A percentile compares a stretch with the other conserved stretches of the same genome.
Evolutionary conservation across 139 green algal species (phyloP).

Genomic region (Chlamydomonas urium): DNA sequence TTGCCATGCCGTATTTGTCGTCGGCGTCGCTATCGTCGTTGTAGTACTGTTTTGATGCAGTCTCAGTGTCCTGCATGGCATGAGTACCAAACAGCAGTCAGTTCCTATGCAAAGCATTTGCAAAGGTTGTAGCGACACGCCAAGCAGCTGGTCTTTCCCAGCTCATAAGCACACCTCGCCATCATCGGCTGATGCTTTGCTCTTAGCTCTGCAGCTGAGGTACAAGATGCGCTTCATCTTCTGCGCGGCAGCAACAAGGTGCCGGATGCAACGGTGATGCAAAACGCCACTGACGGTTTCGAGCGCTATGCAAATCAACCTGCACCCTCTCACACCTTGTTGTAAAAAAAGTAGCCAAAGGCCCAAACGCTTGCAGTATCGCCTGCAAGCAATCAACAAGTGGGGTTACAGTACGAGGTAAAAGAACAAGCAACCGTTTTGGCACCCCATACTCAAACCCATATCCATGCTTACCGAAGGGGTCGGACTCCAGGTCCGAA

Average conservation of each 20-base stretch:
- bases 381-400: conserved; percentile 31
- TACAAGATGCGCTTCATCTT: conserved; percentile 92
- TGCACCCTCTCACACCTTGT: conserved; percentile 43
- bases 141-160: background rate
- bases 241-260: conserved; percentile 28
- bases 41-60: conserved; percentile 7
- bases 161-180: background rate
- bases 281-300: background rate
- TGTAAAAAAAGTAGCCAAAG: conserved; percentile 99
- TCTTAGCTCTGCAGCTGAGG: conserved; percentile 60
- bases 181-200: conserved; percentile 52
- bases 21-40: conserved; percentile 3
- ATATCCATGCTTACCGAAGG: conserved; percentile 60
- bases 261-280: background rate
- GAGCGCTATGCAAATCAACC: background rate
- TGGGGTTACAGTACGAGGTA: background rate
- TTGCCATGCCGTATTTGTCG: conserved; percentile 14
- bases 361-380: conserved; percentile 85
- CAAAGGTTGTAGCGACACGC: background rate
- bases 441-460: background rate
- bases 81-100: background rate
- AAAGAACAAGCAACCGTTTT: background rate
- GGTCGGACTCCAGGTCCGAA: conserved; percentile 76
- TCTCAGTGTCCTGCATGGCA: conserved; percentile 10
- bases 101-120: background rate